Conservation (phyloP, 345 rosid genomes). For the Clarkia xantiana region DNA sequence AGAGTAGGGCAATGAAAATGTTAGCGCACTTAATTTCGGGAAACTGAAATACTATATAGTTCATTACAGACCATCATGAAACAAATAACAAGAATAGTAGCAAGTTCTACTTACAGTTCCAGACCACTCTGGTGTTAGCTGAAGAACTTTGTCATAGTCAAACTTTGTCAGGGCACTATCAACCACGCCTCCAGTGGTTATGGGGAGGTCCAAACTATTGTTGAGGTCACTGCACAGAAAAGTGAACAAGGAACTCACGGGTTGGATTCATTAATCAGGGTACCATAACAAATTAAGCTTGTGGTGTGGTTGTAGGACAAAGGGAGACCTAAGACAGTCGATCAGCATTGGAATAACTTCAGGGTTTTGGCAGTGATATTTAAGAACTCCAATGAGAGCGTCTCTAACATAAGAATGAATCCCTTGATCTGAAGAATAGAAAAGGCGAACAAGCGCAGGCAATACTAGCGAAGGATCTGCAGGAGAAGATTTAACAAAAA, state of each 20-base stretch:
- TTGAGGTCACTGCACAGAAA: slow-evolving; percentile 31
- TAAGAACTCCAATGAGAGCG: slow-evolving; percentile 45
- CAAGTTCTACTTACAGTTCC: slow-evolving; percentile 44
- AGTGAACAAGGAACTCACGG: slow-evolving; percentile 4
- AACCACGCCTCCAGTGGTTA: slow-evolving; percentile 11
- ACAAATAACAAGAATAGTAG: not conserved
- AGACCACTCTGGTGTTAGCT: slow-evolving; percentile 68
- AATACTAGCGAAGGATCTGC: slow-evolving; percentile 61
- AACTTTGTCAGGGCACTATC: slow-evolving; percentile 14
- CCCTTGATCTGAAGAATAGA: slow-evolving; percentile 38
- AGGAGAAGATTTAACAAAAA: slow-evolving; percentile 8
- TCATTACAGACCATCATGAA: not conserved
- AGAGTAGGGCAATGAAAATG: too few relatives aligned
- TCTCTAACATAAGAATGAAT: slow-evolving; percentile 29
- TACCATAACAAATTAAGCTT: not conserved
- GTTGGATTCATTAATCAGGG: not conserved
- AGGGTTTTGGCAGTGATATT: slow-evolving; percentile 42
- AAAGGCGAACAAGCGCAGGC: slow-evolving; percentile 43
- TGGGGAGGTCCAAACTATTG: slow-evolving; percentile 27
- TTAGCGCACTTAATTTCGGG: too few relatives aligned
- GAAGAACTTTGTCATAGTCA: slow-evolving; percentile 45
- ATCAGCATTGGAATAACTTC: slow-evolving; percentile 56
- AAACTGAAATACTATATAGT: not conserved
- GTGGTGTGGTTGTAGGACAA: not conserved
- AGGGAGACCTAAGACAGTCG: slow-evolving; percentile 60